These are phyloP conservation scores for Podospora comata DNA, from an alignment of 495 filamentous ascomycete genomes.

Conservation along the genomic window DNA sequence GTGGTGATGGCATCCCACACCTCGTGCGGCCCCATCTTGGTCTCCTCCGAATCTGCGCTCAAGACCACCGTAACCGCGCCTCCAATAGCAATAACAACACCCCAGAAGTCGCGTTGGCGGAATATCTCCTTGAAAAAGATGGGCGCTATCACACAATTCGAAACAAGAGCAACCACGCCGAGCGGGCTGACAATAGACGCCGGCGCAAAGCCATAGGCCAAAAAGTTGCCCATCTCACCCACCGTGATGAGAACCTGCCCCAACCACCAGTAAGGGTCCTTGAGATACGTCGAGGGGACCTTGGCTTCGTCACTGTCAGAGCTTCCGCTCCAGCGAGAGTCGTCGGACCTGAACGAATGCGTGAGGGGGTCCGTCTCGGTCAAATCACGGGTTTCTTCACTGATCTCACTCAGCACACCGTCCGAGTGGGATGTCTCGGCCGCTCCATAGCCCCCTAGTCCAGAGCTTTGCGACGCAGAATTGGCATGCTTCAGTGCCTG, in stretches of 20 bases:
- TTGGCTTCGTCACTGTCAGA: conserved; percentile 37
- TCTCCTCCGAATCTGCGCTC: conserved; percentile 85
- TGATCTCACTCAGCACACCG: conserved; percentile 28
- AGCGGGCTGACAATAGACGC: conserved; percentile 96
- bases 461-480: conserved; percentile 3
- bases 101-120: conserved; percentile 79
- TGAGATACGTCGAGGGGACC: conserved; percentile 59
- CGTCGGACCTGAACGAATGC: conserved; percentile 44
- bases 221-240: conserved; percentile 94
- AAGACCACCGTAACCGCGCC: conserved; percentile 92
- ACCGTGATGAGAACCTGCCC: conserved; percentile 87
- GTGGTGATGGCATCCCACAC: conserved; percentile 86
- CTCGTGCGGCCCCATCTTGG: conserved; percentile 83
- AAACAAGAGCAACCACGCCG: conserved; percentile 90
- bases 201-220: conserved; percentile 97
- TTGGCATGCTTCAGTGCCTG: conserved; percentile 35
- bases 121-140: conserved; percentile 88
- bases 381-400: conserved; percentile 30
- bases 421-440: conserved; percentile 12
- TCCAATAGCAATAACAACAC: conserved; percentile 76
- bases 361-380: conserved; percentile 51
- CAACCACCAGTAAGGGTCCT: conserved; percentile 92
- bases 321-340: conserved; percentile 37
- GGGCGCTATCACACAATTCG: conserved; percentile 94
- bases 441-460: conserved; percentile 30